These are phyloP conservation scores for Rhododendron kiyosumense DNA, from an alignment of 148 eudicot genomes.

Conservation along the genomic window DNA sequence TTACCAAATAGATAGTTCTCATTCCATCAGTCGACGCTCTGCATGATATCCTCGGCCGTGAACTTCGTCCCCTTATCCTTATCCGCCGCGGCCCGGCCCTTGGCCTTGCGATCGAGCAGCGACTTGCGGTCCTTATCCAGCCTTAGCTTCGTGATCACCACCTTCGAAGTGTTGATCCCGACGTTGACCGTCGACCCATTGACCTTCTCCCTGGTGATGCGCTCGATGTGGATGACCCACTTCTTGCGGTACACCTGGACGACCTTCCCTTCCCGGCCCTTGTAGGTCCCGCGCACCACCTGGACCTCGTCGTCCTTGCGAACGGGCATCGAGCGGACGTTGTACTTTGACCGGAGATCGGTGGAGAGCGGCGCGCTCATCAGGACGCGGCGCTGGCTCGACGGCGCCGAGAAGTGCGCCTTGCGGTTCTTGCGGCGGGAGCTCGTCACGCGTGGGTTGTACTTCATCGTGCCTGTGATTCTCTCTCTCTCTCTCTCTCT, in stretches of 20 bases:
- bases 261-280: slow-evolving; percentile 21
- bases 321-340: slow-evolving; percentile 20
- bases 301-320: slow-evolving; percentile 18
- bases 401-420: slow-evolving; percentile 19
- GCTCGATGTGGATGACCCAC: slow-evolving; percentile 47
- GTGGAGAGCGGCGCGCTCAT: slow-evolving; percentile 9
- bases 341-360: slow-evolving; percentile 20
- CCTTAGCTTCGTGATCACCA: slow-evolving; percentile 49
- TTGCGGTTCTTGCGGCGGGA: slow-evolving; percentile 17
- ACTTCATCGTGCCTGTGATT: slow-evolving; percentile 6
- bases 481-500: neutral
- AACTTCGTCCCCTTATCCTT: slow-evolving; percentile 73
- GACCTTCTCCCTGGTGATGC: slow-evolving; percentile 70
- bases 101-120: slow-evolving; percentile 59
- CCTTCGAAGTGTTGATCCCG: slow-evolving; percentile 49
- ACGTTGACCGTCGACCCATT: slow-evolving; percentile 68
- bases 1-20: neutral
- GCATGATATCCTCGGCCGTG: slow-evolving; percentile 54
- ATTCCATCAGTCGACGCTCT: slow-evolving; percentile 32
- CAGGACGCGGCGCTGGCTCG: neutral
- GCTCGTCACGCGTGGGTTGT: slow-evolving; percentile 14
- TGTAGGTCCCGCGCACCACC: slow-evolving; percentile 19
- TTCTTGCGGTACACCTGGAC: slow-evolving; percentile 28
- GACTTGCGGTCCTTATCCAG: slow-evolving; percentile 67
- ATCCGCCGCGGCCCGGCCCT: slow-evolving; percentile 64